Evolutionary conservation across 768 basidiomycete species (phyloP), one percentile per base, ranked within the genome.

Genomic region (Pisolithus marmoratus): DNA sequence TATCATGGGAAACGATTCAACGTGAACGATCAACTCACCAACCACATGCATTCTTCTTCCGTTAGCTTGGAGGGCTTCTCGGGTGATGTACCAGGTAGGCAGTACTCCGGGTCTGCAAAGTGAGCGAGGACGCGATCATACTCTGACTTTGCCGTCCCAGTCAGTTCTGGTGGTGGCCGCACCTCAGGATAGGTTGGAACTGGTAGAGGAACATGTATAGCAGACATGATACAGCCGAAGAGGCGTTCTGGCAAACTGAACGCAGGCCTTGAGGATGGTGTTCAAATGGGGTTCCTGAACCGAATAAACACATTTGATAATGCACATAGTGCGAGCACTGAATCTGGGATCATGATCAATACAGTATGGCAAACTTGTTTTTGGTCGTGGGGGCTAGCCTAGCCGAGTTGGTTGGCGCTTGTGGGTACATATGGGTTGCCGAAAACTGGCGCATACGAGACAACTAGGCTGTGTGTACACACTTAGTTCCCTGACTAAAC

Each of bases 11-110:
- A 17, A 9, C 43, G 20, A 37, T 12, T 2, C 2, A 29, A 27
- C 24, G 8, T 15, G 41, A 6, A 7, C 19, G 12, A 40, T 26
- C 48, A 34, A 75, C 78, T 46, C 49, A 82, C 79, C 60, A 92
- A 71, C 87, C 88, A 92, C 64, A 87, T 87, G 67, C 80, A 81
- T 63, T 92, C 90, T 29, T 72, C 76, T 29, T 87, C 87, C 42
- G 54, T 72, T 47, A 90, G 70, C 5, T 34, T 34, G 52, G 70
- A 65, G 8, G 75, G 72, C 2, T 76, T 71, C 40, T 71, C 70
- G 0, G 69, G 66, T 8, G 69, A 48, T 7, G 70, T 61, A n/a
- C 67, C 74, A 3, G 84, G 79, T 27, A 87, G 62, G 5, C 58
- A 65, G 62, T 86, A 87, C 2, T 72, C 72, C 0, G 72, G 60